Percentiles rank a stretch among this genome's conserved stretches.
These are phyloP conservation scores for Penicillium odoratum DNA, from an alignment of 495 filamentous ascomycete species.

Conservation along the genomic window DNA sequence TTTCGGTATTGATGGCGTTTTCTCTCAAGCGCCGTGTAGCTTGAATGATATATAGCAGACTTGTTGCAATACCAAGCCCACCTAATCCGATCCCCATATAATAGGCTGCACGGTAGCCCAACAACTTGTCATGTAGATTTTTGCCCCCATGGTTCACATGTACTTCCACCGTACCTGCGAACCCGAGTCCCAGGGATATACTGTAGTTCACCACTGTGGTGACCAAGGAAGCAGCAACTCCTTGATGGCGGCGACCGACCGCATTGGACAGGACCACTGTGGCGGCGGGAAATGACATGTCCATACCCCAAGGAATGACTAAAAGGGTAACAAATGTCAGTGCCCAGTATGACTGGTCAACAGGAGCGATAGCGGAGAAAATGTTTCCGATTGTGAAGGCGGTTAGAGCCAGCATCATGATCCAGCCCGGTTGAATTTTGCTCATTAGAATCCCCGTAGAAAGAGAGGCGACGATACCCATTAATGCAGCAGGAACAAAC, in stretches of 20 bases:
- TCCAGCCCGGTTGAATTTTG: slow-evolving; percentile 38
- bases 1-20: no score
- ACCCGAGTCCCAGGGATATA: slow-evolving; percentile 58
- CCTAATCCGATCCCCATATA: slow-evolving; percentile 55
- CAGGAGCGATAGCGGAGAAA: slow-evolving; percentile 49
- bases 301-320: slow-evolving; percentile 57
- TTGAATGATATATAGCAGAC: no score
- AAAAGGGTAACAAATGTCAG: slow-evolving; percentile 57
- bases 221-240: slow-evolving; percentile 59
- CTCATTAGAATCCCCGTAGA: slow-evolving; percentile 48
- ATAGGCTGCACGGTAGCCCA: slow-evolving; percentile 56
- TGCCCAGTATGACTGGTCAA: slow-evolving; percentile 59
- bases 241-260: slow-evolving; percentile 60
- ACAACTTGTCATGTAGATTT: slow-evolving; percentile 47
- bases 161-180: slow-evolving; percentile 60
- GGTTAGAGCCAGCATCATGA: slow-evolving; percentile 52
- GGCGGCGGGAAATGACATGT: slow-evolving; percentile 60
- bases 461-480: slow-evolving; percentile 50
- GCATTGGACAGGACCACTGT: slow-evolving; percentile 60
- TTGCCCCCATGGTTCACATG: slow-evolving; percentile 45
- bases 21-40: no score
- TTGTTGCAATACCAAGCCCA: no score
- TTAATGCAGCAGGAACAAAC: slow-evolving; percentile 41
- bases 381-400: slow-evolving; percentile 47
- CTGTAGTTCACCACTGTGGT: slow-evolving; percentile 62